phyloP scores from a whole-genome alignment of 2,329 filamentous ascomycete genomes.

The Sarocladiaceae sp. region DNA sequence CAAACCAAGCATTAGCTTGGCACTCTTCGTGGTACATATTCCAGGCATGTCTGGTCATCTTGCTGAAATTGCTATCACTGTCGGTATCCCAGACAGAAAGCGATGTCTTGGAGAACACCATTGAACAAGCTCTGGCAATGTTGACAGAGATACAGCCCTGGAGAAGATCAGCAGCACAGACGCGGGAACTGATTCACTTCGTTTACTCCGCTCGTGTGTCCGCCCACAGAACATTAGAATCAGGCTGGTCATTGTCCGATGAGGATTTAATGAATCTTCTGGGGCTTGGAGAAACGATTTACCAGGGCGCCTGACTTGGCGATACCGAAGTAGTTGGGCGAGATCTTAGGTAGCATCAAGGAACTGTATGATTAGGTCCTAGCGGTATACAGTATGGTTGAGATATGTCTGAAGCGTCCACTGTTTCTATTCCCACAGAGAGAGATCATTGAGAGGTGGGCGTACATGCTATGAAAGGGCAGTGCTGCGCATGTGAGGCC shows the following conservation, averaged over 20 bases:
- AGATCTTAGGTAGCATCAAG: too few relatives aligned
- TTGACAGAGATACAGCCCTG: slow-evolving; percentile 1
- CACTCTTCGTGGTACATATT: slow-evolving; percentile 4
- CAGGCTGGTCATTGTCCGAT: not conserved
- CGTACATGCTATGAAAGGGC: too few relatives aligned
- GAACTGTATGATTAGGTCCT: too few relatives aligned
- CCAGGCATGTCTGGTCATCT: slow-evolving; percentile 6
- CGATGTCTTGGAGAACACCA: not conserved
- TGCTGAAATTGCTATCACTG: not conserved
- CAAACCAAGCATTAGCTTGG: slow-evolving; percentile 6
- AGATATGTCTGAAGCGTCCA: too few relatives aligned
- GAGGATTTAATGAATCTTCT: slow-evolving; percentile 2
- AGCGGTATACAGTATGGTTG: too few relatives aligned
- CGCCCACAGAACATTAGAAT: not conserved
- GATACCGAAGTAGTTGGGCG: too few relatives aligned
- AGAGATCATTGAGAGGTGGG: too few relatives aligned
- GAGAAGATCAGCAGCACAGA: slow-evolving; percentile 5
- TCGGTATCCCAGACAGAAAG: not conserved
- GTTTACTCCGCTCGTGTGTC: not conserved
- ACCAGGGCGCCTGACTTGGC: too few relatives aligned
- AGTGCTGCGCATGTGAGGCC: too few relatives aligned
- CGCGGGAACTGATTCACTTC: slow-evolving; percentile 6
- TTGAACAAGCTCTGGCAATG: not conserved
- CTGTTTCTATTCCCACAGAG: too few relatives aligned
- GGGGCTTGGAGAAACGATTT: not conserved